Base-by-base conservation (phyloP, 2,329 filamentous ascomycete species). In the Cryoendolithus antarcticus region DNA sequence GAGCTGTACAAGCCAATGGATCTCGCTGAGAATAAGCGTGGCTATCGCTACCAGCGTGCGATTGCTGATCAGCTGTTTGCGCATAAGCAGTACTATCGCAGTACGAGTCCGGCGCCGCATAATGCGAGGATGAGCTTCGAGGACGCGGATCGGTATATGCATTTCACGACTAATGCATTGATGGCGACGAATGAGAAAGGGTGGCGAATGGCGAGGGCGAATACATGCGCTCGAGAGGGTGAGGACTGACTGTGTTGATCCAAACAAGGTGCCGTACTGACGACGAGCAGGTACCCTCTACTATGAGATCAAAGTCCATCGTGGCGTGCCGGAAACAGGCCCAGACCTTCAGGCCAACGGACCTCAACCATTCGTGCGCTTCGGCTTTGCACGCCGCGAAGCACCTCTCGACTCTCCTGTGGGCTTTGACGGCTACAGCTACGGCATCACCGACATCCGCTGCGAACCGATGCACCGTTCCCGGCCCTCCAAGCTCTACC, bases 381-480 rank as follows among this genome's bases (percentile, higher is more conserved):
- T 96, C 57, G 93, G 93, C 3, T 96, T 86, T 67, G 82, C 83
- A 2, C 67, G 85, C 44, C 70, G 85, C 35, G 85, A 93, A 57
- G 83, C 85, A 8, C 82, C 82, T 0, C 64, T 91, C 2, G 86
- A 93, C 60, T 82, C 80, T 1, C 85, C 85, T 0, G 84, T 91
- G 0, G 85, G 86, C 1, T 91, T 86, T 49, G 85, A 93, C 55
- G 82, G 82, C 32, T 95, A 96, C 63, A 93, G 88, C 56, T 96
- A 96, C 58, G 89, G 84, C 34, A 75, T 96, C 41, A 82, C 88
- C 32, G 91, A 98, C 54, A 80, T 88, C 15, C 75, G 81, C 27
- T 91, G 91, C 12, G 86, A 96, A 59, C 89, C 89, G 45, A 83
- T 94, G 38, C 86, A 91, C 65, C 86, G 91, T 67, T 95, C 88